phyloP scores from a whole-genome alignment of 495 filamentous ascomycete genomes.

The Xylaria longipes region DNA sequence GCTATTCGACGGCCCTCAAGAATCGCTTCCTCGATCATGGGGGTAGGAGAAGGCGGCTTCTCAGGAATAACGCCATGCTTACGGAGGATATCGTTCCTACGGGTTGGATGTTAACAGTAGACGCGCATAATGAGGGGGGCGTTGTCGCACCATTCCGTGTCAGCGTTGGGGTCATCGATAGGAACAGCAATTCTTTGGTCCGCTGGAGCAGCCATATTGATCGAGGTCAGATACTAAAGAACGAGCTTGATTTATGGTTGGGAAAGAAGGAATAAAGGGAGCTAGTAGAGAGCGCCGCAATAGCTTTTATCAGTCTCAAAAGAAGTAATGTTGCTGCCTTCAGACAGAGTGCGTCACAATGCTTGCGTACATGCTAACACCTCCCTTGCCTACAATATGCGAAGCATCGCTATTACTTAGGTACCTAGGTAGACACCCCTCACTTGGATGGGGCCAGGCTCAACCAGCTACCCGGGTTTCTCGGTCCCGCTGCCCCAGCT shows the following conservation, averaged over 20 bases:
- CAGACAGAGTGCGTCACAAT: not conserved
- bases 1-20: constrained; percentile 77
- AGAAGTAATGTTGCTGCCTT: constrained; percentile 13
- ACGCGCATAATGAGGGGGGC: constrained; percentile 25
- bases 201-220: constrained; percentile 73
- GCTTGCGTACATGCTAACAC: constrained; percentile 2
- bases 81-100: constrained; percentile 97
- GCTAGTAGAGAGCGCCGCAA: not conserved
- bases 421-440: constrained; percentile 9
- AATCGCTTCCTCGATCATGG: constrained; percentile 95
- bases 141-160: constrained; percentile 86
- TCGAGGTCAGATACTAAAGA: not conserved
- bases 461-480: not conserved
- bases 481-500: constrained; percentile 5
- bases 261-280: not conserved
- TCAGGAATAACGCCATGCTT: constrained; percentile 96
- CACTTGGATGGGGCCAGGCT: not conserved
- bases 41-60: constrained; percentile 91
- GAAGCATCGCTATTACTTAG: not conserved
- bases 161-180: constrained; percentile 92
- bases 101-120: constrained; percentile 25
- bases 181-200: constrained; percentile 75
- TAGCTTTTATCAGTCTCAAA: not conserved
- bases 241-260: not conserved
- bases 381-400: not conserved